Evolutionary conservation across 139 green algal genomes (phyloP).

Genomic region (Klebsormidium nitens): DNA sequence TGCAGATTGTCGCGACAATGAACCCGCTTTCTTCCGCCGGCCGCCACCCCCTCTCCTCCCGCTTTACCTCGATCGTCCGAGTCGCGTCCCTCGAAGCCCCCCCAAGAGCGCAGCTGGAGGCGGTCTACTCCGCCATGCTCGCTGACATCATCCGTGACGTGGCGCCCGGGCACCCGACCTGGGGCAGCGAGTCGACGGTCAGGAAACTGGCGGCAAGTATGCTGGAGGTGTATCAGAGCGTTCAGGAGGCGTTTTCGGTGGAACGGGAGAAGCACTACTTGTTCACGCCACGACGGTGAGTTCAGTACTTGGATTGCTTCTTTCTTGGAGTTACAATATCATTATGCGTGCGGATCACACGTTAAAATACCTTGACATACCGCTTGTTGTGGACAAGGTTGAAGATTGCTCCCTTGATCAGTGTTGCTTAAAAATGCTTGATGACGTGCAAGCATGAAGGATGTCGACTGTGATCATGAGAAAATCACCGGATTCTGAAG

Average conservation of each 20-base stretch:
- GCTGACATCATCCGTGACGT: neutral
- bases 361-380: too few relatives aligned
- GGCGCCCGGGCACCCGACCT: constrained; percentile 12
- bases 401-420: too few relatives aligned
- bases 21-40: constrained; percentile 55
- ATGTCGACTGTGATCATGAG: too few relatives aligned
- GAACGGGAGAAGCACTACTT: constrained; percentile 57
- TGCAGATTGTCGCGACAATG: constrained; percentile 65
- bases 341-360: too few relatives aligned
- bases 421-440: too few relatives aligned
- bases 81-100: constrained; percentile 52
- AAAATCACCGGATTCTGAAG: too few relatives aligned
- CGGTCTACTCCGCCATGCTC: constrained; percentile 52
- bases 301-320: too few relatives aligned
- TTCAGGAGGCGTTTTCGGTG: constrained; percentile 39
- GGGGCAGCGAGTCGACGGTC: neutral
- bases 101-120: constrained; percentile 41
- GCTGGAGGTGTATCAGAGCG: constrained; percentile 52
- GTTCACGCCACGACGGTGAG: constrained; percentile 61
- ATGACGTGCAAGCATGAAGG: too few relatives aligned
- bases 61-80: constrained; percentile 58
- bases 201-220: constrained; percentile 45
- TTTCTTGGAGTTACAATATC: too few relatives aligned
- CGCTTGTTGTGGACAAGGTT: too few relatives aligned
- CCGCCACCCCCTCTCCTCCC: constrained; percentile 51